Percentiles rank a stretch among this genome's conserved stretches.
phyloP scores from a whole-genome alignment of 495 filamentous ascomycete species.

The Cudoniella acicularis region DNA sequence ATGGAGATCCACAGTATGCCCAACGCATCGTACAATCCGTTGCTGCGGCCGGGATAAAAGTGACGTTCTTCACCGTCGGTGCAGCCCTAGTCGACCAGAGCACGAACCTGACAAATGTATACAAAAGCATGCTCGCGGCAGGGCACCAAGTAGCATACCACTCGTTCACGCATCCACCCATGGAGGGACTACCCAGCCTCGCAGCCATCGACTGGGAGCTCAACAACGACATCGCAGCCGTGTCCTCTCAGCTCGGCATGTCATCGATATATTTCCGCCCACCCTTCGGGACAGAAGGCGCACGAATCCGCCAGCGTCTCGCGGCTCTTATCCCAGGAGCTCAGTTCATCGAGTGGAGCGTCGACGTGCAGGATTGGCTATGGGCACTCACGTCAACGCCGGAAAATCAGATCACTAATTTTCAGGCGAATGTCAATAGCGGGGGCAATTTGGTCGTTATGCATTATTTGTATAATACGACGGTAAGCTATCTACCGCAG shows the following conservation, averaged over 20 bases:
- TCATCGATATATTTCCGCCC: slow-evolving; percentile 64
- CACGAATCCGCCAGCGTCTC: slow-evolving; percentile 63
- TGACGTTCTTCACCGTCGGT: slow-evolving; percentile 79
- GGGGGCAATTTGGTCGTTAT: slow-evolving; percentile 74
- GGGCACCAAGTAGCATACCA: slow-evolving; percentile 78
- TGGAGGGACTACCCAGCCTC: slow-evolving; percentile 59
- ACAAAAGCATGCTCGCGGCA: slow-evolving; percentile 57
- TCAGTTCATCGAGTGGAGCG: slow-evolving; percentile 60
- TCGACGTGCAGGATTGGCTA: slow-evolving; percentile 78
- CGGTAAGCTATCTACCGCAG: slow-evolving; percentile 62
- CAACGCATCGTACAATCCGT: slow-evolving; percentile 63
- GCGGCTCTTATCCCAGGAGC: slow-evolving; percentile 44
- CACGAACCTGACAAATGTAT: slow-evolving; percentile 60
- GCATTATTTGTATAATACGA: slow-evolving; percentile 70
- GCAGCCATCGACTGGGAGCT: slow-evolving; percentile 69
- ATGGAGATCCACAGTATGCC: slow-evolving; percentile 62
- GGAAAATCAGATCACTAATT: slow-evolving; percentile 71
- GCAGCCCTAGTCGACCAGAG: slow-evolving; percentile 54
- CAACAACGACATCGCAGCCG: slow-evolving; percentile 54
- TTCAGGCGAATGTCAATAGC: slow-evolving; percentile 58
- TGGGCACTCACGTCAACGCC: slow-evolving; percentile 65
- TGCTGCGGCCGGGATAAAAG: slow-evolving; percentile 57
- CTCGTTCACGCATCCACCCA: slow-evolving; percentile 69
- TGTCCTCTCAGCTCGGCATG: slow-evolving; percentile 47
- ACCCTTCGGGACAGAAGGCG: slow-evolving; percentile 72